A percentile compares a stretch with the other conserved stretches of the same genome.
These are phyloP conservation scores for Apiotrichum brassicae DNA, from an alignment of 1,284 basidiomycete species.

Conservation along the genomic window DNA sequence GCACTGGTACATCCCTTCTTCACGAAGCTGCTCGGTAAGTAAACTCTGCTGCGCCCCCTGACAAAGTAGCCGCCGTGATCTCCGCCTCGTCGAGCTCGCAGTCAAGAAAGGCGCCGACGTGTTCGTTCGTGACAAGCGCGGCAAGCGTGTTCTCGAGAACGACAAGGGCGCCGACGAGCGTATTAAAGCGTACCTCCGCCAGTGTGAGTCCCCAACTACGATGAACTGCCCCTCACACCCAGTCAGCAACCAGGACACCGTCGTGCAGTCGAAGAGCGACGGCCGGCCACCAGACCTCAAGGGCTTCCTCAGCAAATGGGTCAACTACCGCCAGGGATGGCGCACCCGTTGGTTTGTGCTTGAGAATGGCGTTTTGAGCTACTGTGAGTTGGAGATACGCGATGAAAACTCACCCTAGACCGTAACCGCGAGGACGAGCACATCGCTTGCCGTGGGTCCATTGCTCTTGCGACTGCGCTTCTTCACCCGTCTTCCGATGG, in stretches of 20 bases:
- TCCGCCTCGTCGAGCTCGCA: slow-evolving; percentile 72
- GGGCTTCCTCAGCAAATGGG: slow-evolving; percentile 54
- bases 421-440: slow-evolving; percentile 88
- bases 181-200: slow-evolving; percentile 73
- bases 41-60: not conserved
- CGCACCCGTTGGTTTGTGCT: slow-evolving; percentile 92
- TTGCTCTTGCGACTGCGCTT: slow-evolving; percentile 74
- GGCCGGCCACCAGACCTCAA: slow-evolving; percentile 58
- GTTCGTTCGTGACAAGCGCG: slow-evolving; percentile 73
- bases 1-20: slow-evolving; percentile 69
- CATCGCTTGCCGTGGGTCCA: slow-evolving; percentile 77
- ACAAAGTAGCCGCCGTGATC: slow-evolving; percentile 59
- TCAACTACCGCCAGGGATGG: slow-evolving; percentile 60
- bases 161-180: slow-evolving; percentile 58
- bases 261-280: slow-evolving; percentile 38
- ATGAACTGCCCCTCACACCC: slow-evolving; percentile 4
- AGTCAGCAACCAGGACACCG: slow-evolving; percentile 71
- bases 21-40: slow-evolving; percentile 71
- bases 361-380: slow-evolving; percentile 74
- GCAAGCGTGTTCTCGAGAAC: slow-evolving; percentile 68
- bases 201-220: too few relatives aligned
- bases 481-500: slow-evolving; percentile 52
- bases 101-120: slow-evolving; percentile 84
- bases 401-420: slow-evolving; percentile 37
- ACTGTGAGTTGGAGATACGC: slow-evolving; percentile 38